Conservation (phyloP, 2,329 filamentous ascomycete genomes). For the Aspergillus clavatus region DNA sequence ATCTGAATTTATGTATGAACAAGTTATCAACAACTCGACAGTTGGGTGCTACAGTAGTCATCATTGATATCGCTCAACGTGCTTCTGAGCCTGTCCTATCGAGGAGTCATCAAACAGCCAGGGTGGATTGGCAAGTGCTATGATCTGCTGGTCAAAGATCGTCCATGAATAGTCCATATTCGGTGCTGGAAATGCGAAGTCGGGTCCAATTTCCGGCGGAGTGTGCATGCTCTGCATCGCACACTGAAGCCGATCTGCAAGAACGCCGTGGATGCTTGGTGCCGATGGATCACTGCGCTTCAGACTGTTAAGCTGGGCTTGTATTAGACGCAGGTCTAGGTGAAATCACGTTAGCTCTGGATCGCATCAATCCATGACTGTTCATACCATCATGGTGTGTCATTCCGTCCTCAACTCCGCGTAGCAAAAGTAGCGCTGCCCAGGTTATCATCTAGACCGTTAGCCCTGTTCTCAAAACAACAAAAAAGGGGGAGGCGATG, state of each 20-base stretch:
- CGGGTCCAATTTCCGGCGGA: slow-evolving; percentile 20
- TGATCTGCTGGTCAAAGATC: slow-evolving; percentile 29
- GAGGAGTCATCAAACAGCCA: slow-evolving; percentile 22
- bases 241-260: slow-evolving; percentile 23
- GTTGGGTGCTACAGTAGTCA: no score
- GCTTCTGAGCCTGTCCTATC: not conserved
- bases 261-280: slow-evolving; percentile 22
- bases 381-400: slow-evolving; percentile 25
- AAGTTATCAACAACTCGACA: no score
- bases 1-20: no score
- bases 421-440: slow-evolving; percentile 24
- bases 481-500: not conserved
- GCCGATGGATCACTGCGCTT: slow-evolving; percentile 17
- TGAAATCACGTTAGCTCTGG: not conserved
- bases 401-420: slow-evolving; percentile 26
- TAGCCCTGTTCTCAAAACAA: no score
- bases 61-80: not conserved
- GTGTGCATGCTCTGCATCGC: slow-evolving; percentile 28
- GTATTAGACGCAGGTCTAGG: slow-evolving; percentile 22
- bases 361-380: not conserved
- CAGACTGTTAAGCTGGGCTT: slow-evolving; percentile 23
- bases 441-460: slow-evolving; percentile 26
- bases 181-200: slow-evolving; percentile 15
- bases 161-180: slow-evolving; percentile 26
- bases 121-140: slow-evolving; percentile 25